A percentile compares a stretch with the other conserved stretches of the same genome.
These are phyloP conservation scores for Fraxinus quadrangulata DNA, from an alignment of 257 asterid species.

Conservation along the genomic window DNA sequence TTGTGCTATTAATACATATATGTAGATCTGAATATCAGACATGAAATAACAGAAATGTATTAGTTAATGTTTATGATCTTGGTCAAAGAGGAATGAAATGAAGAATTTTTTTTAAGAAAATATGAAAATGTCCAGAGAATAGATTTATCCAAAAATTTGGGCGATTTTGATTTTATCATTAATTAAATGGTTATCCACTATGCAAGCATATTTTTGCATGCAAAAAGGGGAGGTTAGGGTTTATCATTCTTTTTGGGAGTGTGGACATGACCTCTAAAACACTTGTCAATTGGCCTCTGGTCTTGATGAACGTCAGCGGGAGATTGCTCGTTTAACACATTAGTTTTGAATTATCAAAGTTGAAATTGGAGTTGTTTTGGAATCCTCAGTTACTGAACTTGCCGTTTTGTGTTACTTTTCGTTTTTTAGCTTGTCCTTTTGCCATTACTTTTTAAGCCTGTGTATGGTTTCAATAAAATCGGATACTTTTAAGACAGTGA, in stretches of 20 bases:
- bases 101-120: neutral
- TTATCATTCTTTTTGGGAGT: neutral
- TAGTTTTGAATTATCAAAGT: neutral
- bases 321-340: neutral
- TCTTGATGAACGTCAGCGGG: neutral
- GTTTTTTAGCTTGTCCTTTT: conserved; percentile 6
- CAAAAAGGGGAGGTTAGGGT: neutral
- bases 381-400: neutral
- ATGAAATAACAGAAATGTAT: neutral
- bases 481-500: too few species aligned
- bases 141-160: neutral
- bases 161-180: conserved; percentile 3
- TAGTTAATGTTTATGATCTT: neutral
- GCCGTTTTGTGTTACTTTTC: neutral
- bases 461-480: too few species aligned
- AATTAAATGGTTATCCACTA: neutral
- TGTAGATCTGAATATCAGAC: conserved; percentile 15
- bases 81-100: neutral
- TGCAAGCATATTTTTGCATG: neutral
- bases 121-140: neutral
- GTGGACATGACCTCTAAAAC: neutral
- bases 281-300: conserved; percentile 15
- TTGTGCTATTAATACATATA: neutral
- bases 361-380: neutral
- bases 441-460: neutral